Base-by-base conservation (phyloP, 352 stramenopile species). In the Thalassiosira oceanica region DNA sequence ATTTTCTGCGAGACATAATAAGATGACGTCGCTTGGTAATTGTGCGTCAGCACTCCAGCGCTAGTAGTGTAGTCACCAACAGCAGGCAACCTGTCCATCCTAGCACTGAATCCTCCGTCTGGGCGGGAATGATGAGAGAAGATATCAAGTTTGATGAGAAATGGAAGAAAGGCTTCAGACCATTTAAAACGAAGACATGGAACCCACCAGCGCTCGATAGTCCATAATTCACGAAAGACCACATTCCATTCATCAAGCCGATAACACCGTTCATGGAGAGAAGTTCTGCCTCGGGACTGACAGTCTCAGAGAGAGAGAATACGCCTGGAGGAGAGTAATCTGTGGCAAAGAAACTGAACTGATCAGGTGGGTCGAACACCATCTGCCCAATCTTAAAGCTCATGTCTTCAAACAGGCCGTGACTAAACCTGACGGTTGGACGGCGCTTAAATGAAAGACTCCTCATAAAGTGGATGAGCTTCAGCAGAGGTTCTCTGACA, bases 161-260 rank as follows among this genome's bases (percentile, higher is more conserved):
- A n/a, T n/a, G n/a, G n/a, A n/a, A n/a, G n/a, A n/a, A n/a, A n/a
- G n/a, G n/a, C n/a, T n/a, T n/a, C n/a, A n/a, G n/a, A n/a, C n/a
- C n/a, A n/a, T n/a, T n/a, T n/a, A n/a, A n/a, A n/a, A n/a, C n/a
- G n/a, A n/a, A n/a, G n/a, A n/a, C n/a, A n/a, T n/a, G n/a, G n/a
- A n/a, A n/a, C n/a, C n/a, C n/a, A n/a, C n/a, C n/a, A n/a, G n/a
- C n/a, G n/a, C n/a, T n/a, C n/a, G n/a, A n/a, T 10, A 85, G 33
- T 16, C 79, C 79, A 54, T 79, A 84, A 23, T 67, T 74, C 18
- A 84, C 57, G 0, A 84, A 18, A 41, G 57, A 73, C 11, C 73
- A 78, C 1, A 91, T 41, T 7, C 72, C 83, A 56, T 90, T 92
- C 6, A 75, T 51, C 42, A 78, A 35, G 26, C 69, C 69, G 45